Evolutionary conservation across 495 filamentous ascomycete genomes (phyloP).

Genomic region (Platismatia glauca): DNA sequence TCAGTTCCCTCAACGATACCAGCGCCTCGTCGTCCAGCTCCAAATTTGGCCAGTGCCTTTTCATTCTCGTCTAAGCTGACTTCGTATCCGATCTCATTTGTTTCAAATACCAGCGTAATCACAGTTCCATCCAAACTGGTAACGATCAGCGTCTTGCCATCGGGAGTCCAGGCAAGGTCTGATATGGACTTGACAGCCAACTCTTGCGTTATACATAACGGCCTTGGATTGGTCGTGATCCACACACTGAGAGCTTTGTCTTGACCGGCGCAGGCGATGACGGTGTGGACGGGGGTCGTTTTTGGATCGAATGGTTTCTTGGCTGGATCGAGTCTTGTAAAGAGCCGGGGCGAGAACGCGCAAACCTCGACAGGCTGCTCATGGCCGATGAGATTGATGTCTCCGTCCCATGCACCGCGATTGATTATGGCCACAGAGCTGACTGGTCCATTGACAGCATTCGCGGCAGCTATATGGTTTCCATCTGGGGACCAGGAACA

Average conservation of each 20-base stretch:
- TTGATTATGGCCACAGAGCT: conserved; percentile 95
- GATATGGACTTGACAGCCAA: conserved; percentile 82
- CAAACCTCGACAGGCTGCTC: conserved; percentile 96
- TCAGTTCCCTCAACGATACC: conserved; percentile 87
- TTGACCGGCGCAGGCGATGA: conserved; percentile 92
- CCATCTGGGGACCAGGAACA: conserved; percentile 98
- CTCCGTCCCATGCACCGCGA: conserved; percentile 83
- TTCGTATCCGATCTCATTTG: conserved; percentile 64
- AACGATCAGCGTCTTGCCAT: conserved; percentile 77
- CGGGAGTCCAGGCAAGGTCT: conserved; percentile 90
- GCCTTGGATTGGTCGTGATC: conserved; percentile 90
- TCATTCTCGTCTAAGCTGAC: conserved; percentile 80
- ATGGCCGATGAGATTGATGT: conserved; percentile 95
- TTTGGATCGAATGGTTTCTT: conserved; percentile 38
- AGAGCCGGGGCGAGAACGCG: conserved; percentile 88
- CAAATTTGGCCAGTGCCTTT: conserved; percentile 83
- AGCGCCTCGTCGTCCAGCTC: conserved; percentile 71
- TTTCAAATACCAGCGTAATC: conserved; percentile 61
- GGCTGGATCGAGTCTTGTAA: conserved; percentile 56
- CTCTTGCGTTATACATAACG: conserved; percentile 81
- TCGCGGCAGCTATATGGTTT: conserved; percentile 91
- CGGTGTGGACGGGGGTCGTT: conserved; percentile 50
- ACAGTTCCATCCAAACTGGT: conserved; percentile 85
- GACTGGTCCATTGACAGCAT: conserved; percentile 93
- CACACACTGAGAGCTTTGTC: conserved; percentile 93